A percentile compares a stretch with the other conserved stretches of the same genome.
Evolutionary conservation across 306 rosid genomes (phyloP).

Genomic region (Rosa persica): DNA sequence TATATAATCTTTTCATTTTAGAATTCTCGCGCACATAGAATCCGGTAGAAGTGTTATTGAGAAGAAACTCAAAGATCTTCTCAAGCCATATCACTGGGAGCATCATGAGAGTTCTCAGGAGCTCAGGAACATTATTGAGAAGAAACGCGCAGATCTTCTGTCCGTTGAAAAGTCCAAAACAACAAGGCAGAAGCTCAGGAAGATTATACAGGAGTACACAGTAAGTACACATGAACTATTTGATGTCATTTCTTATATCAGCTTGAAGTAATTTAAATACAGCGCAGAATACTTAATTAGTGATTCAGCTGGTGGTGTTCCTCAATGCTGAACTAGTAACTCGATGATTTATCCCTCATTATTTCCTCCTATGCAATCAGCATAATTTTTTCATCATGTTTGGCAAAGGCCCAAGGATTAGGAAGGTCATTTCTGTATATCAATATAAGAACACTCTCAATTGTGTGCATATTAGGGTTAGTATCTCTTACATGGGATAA

Average conservation of each 20-base stretch:
- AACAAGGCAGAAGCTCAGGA: slow-evolving; percentile 70
- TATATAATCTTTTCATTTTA: slow-evolving; percentile 28
- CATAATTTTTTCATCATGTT: no score
- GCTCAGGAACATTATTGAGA: background rate
- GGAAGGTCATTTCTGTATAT: background rate
- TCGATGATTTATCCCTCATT: background rate
- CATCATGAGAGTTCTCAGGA: slow-evolving; percentile 43
- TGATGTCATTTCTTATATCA: background rate
- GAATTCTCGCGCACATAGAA: slow-evolving; percentile 62
- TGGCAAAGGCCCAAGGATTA: background rate
- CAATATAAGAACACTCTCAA: background rate
- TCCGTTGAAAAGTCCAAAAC: slow-evolving; percentile 60
- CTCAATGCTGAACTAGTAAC: background rate
- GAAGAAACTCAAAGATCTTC: slow-evolving; percentile 55
- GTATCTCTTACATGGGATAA: background rate
- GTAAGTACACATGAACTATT: slow-evolving; percentile 43
- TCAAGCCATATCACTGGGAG: slow-evolving; percentile 75
- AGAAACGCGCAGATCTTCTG: slow-evolving; percentile 1
- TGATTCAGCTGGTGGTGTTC: background rate
- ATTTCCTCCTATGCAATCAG: no score
- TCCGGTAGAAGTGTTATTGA: slow-evolving; percentile 48
- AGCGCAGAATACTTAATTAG: background rate
- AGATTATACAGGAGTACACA: slow-evolving; percentile 73
- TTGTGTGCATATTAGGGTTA: background rate
- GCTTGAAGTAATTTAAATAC: background rate